These are phyloP conservation scores for Brassica rapa DNA, from an alignment of 345 rosid species.

Conservation along the genomic window DNA sequence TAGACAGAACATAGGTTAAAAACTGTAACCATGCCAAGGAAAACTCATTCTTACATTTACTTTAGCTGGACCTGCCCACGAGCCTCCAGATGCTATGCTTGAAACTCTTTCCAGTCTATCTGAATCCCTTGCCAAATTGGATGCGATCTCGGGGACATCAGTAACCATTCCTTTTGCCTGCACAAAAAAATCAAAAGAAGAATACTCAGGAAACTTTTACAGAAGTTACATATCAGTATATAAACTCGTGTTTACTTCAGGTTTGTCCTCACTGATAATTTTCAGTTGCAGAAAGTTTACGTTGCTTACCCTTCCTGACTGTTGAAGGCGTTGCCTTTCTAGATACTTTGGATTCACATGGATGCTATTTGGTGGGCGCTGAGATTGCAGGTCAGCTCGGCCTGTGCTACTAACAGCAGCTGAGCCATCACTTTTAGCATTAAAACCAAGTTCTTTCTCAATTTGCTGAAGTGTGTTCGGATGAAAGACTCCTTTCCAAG, in stretches of 20 bases:
- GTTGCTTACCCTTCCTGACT: conserved; percentile 69
- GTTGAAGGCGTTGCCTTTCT: conserved; percentile 92
- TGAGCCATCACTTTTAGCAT: conserved; percentile 66
- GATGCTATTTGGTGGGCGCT: conserved; percentile 82
- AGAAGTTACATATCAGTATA: background rate
- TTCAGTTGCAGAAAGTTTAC: conserved; percentile 6
- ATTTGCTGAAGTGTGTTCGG: conserved; percentile 71
- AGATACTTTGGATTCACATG: conserved; percentile 97
- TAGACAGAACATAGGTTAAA: conserved; percentile 7
- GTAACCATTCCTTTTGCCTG: conserved; percentile 41
- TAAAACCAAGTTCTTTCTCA: conserved; percentile 89
- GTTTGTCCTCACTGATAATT: conserved; percentile 8
- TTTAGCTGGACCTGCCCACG: conserved; percentile 69
- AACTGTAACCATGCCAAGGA: conserved; percentile 7
- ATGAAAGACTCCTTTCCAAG: conserved; percentile 99
- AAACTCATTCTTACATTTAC: conserved; percentile 50
- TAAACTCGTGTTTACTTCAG: background rate
- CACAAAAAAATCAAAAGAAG: background rate
- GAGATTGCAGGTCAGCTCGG: conserved; percentile 68
- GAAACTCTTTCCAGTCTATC: conserved; percentile 50
- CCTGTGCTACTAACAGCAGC: conserved; percentile 56
- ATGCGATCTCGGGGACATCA: conserved; percentile 32
- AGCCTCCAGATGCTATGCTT: conserved; percentile 55
- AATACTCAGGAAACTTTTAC: background rate
- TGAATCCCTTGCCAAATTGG: conserved; percentile 34